Evolutionary conservation across 2,329 filamentous ascomycete species (phyloP).

Genomic region (Cladophialophora bantiana): DNA sequence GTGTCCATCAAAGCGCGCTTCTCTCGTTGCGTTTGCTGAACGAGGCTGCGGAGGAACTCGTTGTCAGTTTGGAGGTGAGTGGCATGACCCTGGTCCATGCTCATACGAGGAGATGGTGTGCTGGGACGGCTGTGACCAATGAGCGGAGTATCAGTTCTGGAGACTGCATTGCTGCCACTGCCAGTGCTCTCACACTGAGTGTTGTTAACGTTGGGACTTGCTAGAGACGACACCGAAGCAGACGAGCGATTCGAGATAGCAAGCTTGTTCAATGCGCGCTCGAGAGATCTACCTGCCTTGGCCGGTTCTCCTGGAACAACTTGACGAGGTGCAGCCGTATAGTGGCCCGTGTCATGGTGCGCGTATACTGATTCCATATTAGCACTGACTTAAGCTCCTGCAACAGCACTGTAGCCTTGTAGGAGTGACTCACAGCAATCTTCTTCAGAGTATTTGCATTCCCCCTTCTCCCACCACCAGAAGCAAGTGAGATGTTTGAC

Average conservation of each 20-base stretch:
- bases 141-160: conserved; percentile 21
- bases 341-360: conserved; percentile 42
- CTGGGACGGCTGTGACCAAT: conserved; percentile 8
- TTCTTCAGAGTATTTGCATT: conserved; percentile 41
- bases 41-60: conserved; percentile 26
- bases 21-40: conserved; percentile 26
- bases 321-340: conserved; percentile 32
- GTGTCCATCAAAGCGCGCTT: conserved; percentile 27
- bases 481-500: conserved; percentile 46
- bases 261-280: conserved; percentile 32
- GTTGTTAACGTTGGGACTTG: neutral
- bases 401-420: neutral
- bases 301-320: conserved; percentile 36
- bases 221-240: conserved; percentile 24
- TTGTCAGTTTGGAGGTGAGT: conserved; percentile 28
- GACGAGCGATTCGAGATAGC: conserved; percentile 30
- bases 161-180: conserved; percentile 11
- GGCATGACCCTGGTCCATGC: conserved; percentile 23
- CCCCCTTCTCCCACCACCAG: conserved; percentile 42
- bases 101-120: conserved; percentile 26
- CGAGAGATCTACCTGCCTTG: conserved; percentile 39
- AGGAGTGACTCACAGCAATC: conserved; percentile 34
- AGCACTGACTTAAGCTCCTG: neutral
- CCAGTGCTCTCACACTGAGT: conserved; percentile 2
- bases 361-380: conserved; percentile 37